Base-by-base conservation (phyloP, 2,329 filamentous ascomycete genomes). In the Didymella sp. region DNA sequence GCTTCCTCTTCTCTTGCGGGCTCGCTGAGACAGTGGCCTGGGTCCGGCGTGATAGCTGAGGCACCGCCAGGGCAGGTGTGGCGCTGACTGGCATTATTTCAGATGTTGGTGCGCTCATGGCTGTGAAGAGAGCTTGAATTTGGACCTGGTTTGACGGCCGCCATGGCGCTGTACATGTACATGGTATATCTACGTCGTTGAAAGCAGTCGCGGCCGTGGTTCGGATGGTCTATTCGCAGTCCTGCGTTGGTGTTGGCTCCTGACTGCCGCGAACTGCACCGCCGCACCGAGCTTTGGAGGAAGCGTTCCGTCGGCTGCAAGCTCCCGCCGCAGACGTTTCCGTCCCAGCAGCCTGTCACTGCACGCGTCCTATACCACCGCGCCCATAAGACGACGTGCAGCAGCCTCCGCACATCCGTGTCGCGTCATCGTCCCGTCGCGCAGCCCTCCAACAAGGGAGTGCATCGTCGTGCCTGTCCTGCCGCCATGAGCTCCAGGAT, bases 1-100 rank as follows among this genome's bases (percentile, higher is more conserved):
- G 37, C 37, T 27, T 59, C 49, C 21, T 56, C 57, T 27, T 59
- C 49, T 24, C 55, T 56, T 44, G 35, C 12, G 13, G n/a, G 2
- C 24, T 9, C 31, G 25, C n/a, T 43, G 38, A 42, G 28, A 37
- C 28, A n/a, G 31, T 24, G 24, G 30, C 9, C 21, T 51, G 21
- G 17, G 25, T 45, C 40, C 24, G 41, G 13, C 42, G 28, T 5
- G 49, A 9, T 7, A 43, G 28, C 12, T 43, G 21, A 6, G 43
- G 33, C 21, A 51, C 46, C 24, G 37, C 46, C 17, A 51, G 28
- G 27, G 37, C 48, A 25, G 40, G 48, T 17, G 38, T 28, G 17
- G 31, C 49, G 17, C 31, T 22, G 13, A 19, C 40, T 19, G n/a
- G 33, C n/a, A n/a, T 37, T 11, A 37, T 37, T 37, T 37, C 33